Conservation (phyloP, 345 rosid species). For the Heritiera littoralis region DNA sequence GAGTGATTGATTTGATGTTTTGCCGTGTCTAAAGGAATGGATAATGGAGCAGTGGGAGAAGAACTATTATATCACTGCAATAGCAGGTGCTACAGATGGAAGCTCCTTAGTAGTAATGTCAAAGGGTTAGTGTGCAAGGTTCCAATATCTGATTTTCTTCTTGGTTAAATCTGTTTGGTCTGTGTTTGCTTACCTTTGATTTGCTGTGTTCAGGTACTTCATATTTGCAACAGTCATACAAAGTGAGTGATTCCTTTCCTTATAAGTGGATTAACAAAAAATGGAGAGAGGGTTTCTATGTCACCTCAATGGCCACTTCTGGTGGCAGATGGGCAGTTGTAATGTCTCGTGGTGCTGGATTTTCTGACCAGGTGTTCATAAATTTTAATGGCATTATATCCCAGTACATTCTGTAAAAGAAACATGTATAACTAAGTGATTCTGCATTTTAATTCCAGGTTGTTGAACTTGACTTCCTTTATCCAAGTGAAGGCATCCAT, state of each 20-base stretch:
- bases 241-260: slow-evolving; percentile 92
- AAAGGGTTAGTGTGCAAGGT: slow-evolving; percentile 54
- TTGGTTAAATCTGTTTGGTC: not conserved
- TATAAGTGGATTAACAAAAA: slow-evolving; percentile 96
- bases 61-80: slow-evolving; percentile 81
- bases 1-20: slow-evolving; percentile 16
- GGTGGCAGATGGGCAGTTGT: slow-evolving; percentile 92
- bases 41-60: slow-evolving; percentile 99
- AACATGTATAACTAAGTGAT: not conserved
- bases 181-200: slow-evolving; percentile 10
- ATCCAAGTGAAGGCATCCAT: slow-evolving; percentile 98
- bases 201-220: slow-evolving; percentile 54
- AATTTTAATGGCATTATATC: not conserved
- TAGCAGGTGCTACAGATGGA: slow-evolving; percentile 84
- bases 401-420: not conserved
- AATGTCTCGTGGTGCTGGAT: slow-evolving; percentile 94
- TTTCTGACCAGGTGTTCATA: slow-evolving; percentile 64
- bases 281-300: slow-evolving; percentile 94
- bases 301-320: slow-evolving; percentile 94
- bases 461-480: slow-evolving; percentile 93
- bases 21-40: slow-evolving; percentile 70
- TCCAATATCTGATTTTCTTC: not conserved
- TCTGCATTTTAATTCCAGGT: slow-evolving; percentile 48
- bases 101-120: slow-evolving; percentile 94
- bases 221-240: slow-evolving; percentile 89